A percentile compares a stretch with the other conserved stretches of the same genome.
These are phyloP conservation scores for Shiraia bambusicola DNA, from an alignment of 2,329 filamentous ascomycete species.

Conservation along the genomic window DNA sequence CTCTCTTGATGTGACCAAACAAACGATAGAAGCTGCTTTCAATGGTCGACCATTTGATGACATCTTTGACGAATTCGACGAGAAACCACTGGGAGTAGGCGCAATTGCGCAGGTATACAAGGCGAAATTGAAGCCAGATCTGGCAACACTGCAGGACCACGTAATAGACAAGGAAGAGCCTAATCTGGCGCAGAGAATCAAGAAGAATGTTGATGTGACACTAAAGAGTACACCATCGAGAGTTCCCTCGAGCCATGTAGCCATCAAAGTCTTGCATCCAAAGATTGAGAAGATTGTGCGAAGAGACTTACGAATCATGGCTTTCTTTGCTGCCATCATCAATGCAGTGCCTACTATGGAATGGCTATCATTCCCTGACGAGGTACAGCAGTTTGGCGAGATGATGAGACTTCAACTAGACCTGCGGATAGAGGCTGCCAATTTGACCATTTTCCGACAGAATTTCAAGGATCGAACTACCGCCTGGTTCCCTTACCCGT, in stretches of 20 bases:
- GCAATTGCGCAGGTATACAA: conserved; percentile 98
- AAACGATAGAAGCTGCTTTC: conserved; percentile 79
- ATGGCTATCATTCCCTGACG: conserved; percentile 94
- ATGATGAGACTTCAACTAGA: conserved; percentile 99
- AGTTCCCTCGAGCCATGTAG: conserved; percentile 88
- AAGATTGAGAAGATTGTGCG: conserved; percentile 84
- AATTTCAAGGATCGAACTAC: conserved; percentile 89
- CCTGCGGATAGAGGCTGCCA: conserved; percentile 89
- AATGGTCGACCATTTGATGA: conserved; percentile 77
- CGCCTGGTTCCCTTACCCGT: conserved; percentile 96
- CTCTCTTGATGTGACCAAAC: conserved; percentile 75
- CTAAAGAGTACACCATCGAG: conserved; percentile 83
- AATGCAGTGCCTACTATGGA: conserved; percentile 92
- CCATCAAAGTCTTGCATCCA: conserved; percentile 93
- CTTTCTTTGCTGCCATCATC: conserved; percentile 79
- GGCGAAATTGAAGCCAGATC: conserved; percentile 80
- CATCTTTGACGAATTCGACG: conserved; percentile 95
- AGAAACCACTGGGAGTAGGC: conserved; percentile 85
- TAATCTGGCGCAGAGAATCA: conserved; percentile 68
- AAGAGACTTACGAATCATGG: conserved; percentile 93
- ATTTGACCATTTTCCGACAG: conserved; percentile 81
- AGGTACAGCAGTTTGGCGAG: conserved; percentile 89
- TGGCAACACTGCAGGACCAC: conserved; percentile 64
- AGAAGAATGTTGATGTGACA: conserved; percentile 79
- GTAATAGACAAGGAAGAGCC: conserved; percentile 55